Percentiles rank a stretch among this genome's conserved stretches.
These are phyloP conservation scores for Leccinum ochraceum DNA, from an alignment of 768 basidiomycete species.

Conservation along the genomic window DNA sequence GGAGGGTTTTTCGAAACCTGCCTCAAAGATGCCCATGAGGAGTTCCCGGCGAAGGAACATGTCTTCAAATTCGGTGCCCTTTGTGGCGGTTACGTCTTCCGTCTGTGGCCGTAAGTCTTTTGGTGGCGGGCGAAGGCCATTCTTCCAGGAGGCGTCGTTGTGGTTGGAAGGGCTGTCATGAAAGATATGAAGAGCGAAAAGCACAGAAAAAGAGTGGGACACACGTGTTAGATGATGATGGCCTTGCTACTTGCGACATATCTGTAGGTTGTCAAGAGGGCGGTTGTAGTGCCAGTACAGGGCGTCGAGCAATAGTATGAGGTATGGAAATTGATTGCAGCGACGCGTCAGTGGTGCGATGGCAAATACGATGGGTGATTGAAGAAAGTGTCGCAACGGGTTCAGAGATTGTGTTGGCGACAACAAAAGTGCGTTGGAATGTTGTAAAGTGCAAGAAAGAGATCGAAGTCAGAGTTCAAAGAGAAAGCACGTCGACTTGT, in stretches of 20 bases:
- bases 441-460: slow-evolving; percentile 16
- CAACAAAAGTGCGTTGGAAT: slow-evolving; percentile 11
- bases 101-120: slow-evolving; percentile 95
- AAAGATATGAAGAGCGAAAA: slow-evolving; percentile 6
- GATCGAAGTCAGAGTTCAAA: slow-evolving; percentile 35
- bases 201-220: slow-evolving; percentile 5
- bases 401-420: slow-evolving; percentile 15
- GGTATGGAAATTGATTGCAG: slow-evolving; percentile 21
- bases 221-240: slow-evolving; percentile 35
- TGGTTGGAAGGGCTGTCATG: slow-evolving; percentile 29
- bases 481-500: slow-evolving; percentile 20
- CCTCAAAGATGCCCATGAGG: slow-evolving; percentile 99
- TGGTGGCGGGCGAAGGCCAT: slow-evolving; percentile 78
- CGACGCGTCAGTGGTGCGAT: slow-evolving; percentile 25
- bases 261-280: slow-evolving; percentile 15
- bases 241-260: slow-evolving; percentile 35
- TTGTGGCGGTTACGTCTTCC: slow-evolving; percentile 93
- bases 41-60: slow-evolving; percentile 91
- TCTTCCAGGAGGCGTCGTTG: slow-evolving; percentile 60
- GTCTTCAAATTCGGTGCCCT: slow-evolving; percentile 95
- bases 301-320: slow-evolving; percentile 15
- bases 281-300: slow-evolving; percentile 11
- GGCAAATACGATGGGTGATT: slow-evolving; percentile 16
- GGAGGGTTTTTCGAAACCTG: slow-evolving; percentile 94
- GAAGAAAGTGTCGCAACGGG: slow-evolving; percentile 14